phyloP scores from a whole-genome alignment of 768 basidiomycete species.

The Lactifluus piperatus region DNA sequence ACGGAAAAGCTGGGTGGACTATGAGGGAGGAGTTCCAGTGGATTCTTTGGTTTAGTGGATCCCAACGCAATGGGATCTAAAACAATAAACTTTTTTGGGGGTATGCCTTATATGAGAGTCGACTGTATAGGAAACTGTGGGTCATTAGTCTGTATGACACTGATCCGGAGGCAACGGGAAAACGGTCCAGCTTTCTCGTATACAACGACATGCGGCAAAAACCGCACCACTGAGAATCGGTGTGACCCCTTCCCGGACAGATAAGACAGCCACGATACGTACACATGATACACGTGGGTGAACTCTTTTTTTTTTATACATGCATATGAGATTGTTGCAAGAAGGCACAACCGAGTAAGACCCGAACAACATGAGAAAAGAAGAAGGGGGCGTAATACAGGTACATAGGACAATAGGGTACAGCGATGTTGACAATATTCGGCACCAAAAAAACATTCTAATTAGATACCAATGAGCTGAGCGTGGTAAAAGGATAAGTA shows the following conservation, averaged over 20 bases:
- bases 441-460: constrained; percentile 4
- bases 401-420: constrained; percentile 4
- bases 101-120: no score
- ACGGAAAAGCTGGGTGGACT: no score
- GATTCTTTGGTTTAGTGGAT: no score
- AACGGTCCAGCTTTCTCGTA: neutral
- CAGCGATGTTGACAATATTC: constrained; percentile 6
- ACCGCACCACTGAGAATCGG: no score
- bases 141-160: neutral
- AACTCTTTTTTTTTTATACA: neutral
- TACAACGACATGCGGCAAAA: no score
- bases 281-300: neutral
- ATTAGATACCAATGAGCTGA: constrained; percentile 4
- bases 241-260: neutral
- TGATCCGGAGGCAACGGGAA: neutral
- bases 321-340: neutral
- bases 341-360: neutral
- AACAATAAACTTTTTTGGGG: no score
- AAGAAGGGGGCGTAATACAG: neutral
- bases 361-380: neutral
- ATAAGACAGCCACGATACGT: neutral
- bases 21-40: no score
- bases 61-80: no score
- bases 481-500: constrained; percentile 14
- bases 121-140: no score